A percentile compares a stretch with the other conserved stretches of the same genome.
Conservation (phyloP, 495 filamentous ascomycete species). For the Entonaema liquescens region DNA sequence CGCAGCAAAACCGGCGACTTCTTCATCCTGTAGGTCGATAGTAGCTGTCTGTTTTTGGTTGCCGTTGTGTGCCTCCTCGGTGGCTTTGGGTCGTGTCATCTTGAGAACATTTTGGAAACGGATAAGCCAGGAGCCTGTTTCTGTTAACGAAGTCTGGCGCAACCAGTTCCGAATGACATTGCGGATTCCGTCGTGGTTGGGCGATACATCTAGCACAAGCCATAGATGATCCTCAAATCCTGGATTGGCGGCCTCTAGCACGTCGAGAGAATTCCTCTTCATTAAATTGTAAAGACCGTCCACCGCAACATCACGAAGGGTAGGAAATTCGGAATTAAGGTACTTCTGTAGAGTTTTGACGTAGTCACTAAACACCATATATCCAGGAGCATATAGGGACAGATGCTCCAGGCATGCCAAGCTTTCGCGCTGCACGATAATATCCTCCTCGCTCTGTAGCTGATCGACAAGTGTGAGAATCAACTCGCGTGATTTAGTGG, state of each 20-base stretch:
- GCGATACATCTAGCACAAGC: conserved; percentile 80
- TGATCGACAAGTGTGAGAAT: conserved; percentile 87
- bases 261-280: conserved; percentile 85
- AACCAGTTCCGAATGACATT: conserved; percentile 92
- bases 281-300: conserved; percentile 93
- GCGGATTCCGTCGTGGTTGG: conserved; percentile 76
- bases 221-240: conserved; percentile 91
- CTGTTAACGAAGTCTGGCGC: conserved; percentile 79
- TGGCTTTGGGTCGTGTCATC: conserved; percentile 74
- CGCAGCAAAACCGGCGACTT: conserved; percentile 91
- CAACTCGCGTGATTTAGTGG: conserved; percentile 87
- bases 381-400: conserved; percentile 86
- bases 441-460: conserved; percentile 80
- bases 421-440: conserved; percentile 77
- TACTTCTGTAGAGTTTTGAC: conserved; percentile 82
- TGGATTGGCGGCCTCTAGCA: conserved; percentile 74
- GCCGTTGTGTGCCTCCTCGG: conserved; percentile 58
- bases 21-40: conserved; percentile 90
- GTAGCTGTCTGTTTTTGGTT: conserved; percentile 60
- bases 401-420: conserved; percentile 89
- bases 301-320: conserved; percentile 80
- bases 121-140: conserved; percentile 83
- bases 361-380: conserved; percentile 83
- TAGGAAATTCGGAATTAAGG: conserved; percentile 69
- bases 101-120: conserved; percentile 89